Percentiles rank a stretch among this genome's conserved stretches.
Conservation (phyloP, 345 rosid species). For the Xanthoceras sorbifolium region DNA sequence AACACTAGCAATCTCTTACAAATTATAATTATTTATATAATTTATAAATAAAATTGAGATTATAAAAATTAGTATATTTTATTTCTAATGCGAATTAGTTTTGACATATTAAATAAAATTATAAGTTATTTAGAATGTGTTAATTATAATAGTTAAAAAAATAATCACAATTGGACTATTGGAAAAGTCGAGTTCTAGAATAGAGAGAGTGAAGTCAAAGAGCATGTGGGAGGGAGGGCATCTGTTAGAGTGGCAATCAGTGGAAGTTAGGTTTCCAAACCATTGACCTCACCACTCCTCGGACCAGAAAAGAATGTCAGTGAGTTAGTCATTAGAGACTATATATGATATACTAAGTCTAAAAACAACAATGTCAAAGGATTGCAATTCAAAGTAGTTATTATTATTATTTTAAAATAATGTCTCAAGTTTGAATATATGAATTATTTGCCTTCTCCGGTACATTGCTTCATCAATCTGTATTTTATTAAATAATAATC, state of each 20-base stretch:
- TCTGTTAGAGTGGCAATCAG: conserved; percentile 12
- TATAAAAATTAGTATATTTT: too few species aligned
- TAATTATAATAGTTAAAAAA: too few species aligned
- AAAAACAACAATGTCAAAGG: not conserved
- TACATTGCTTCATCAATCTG: not conserved
- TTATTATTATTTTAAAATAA: not conserved
- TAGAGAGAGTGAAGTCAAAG: not conserved
- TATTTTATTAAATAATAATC: too few species aligned
- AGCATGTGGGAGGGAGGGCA: conserved; percentile 6
- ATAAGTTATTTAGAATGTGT: too few species aligned
- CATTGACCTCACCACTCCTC: conserved; percentile 6
- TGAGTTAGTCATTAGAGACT: too few species aligned
- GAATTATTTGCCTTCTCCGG: too few species aligned
- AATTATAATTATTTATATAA: too few species aligned
- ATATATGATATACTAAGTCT: too few species aligned
- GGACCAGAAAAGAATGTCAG: not conserved
- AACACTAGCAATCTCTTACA: too few species aligned
- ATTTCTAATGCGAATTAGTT: too few species aligned
- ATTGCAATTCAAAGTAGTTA: not conserved
- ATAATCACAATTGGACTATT: not conserved
- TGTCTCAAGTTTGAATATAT: not conserved
- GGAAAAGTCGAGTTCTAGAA: not conserved
- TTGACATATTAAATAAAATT: too few species aligned
- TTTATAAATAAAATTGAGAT: too few species aligned
- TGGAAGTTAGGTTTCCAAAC: conserved; percentile 12